phyloP scores from a whole-genome alignment of 352 stramenopile species.

The Globisporangium orthogonon region DNA sequence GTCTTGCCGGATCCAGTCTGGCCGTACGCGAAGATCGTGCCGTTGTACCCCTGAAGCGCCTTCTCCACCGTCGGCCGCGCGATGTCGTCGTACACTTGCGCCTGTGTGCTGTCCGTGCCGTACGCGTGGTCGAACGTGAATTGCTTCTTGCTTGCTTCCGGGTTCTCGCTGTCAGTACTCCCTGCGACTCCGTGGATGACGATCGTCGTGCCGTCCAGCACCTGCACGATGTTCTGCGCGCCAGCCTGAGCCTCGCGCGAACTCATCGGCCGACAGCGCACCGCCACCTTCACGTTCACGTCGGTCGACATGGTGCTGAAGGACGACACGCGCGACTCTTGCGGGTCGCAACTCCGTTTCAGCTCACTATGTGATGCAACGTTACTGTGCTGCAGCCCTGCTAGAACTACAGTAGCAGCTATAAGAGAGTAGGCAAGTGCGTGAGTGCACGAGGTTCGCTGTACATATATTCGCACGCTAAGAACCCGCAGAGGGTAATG shows the following conservation, averaged over 20 bases:
- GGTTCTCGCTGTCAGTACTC: slow-evolving; percentile 3
- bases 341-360: no score
- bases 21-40: slow-evolving; percentile 74
- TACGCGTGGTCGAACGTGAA: slow-evolving; percentile 89
- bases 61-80: slow-evolving; percentile 72
- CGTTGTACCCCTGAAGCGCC: slow-evolving; percentile 74
- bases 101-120: slow-evolving; percentile 61
- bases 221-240: slow-evolving; percentile 40
- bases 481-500: background rate
- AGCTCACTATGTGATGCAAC: no score
- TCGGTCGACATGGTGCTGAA: slow-evolving; percentile 43
- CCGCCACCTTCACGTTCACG: slow-evolving; percentile 88
- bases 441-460: background rate
- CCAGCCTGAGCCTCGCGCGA: slow-evolving; percentile 65
- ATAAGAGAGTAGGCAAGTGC: background rate
- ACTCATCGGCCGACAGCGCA: slow-evolving; percentile 86
- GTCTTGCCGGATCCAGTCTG: slow-evolving; percentile 83
- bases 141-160: slow-evolving; percentile 25
- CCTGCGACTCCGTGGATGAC: slow-evolving; percentile 32
- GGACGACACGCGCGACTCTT: background rate
- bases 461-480: background rate
- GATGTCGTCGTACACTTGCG: slow-evolving; percentile 76
- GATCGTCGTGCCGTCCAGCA: slow-evolving; percentile 50
- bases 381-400: no score
- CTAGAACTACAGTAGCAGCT: no score